Evolutionary conservation across 352 stramenopile species (phyloP).

Genomic region (Phytophthora sp.): DNA sequence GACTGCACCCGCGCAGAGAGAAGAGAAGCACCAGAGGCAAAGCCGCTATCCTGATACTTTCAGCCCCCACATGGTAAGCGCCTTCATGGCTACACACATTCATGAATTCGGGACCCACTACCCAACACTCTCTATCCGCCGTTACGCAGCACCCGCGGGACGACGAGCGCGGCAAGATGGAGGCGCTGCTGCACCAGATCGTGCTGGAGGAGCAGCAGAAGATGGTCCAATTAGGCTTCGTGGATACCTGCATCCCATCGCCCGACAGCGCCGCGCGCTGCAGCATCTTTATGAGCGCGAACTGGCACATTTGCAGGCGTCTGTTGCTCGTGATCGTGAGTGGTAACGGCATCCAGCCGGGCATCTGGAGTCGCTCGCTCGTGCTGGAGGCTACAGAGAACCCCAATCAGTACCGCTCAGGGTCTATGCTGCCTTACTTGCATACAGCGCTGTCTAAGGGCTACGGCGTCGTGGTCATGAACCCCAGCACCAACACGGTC

Average conservation of each 20-base stretch:
- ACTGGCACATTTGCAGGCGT: constrained; percentile 82
- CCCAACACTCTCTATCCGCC: not conserved
- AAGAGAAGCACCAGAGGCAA: constrained; percentile 21
- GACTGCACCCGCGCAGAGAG: no score
- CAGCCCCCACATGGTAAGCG: constrained; percentile 27
- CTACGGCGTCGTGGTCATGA: constrained; percentile 83
- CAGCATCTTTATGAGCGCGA: constrained; percentile 84
- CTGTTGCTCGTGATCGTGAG: constrained; percentile 81
- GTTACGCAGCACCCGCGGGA: constrained; percentile 35
- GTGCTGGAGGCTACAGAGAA: constrained; percentile 75
- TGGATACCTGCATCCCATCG: constrained; percentile 83
- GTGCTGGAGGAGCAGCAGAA: constrained; percentile 87
- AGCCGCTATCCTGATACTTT: constrained; percentile 33
- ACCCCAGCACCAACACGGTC: constrained; percentile 82
- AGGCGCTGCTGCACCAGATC: constrained; percentile 83
- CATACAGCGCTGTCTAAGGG: constrained; percentile 80
- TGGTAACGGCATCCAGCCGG: constrained; percentile 85
- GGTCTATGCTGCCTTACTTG: constrained; percentile 85
- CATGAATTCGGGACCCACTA: not conserved
- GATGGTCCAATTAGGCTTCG: constrained; percentile 85
- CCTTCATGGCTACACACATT: constrained; percentile 19
- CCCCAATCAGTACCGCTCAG: constrained; percentile 81
- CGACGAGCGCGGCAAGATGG: constrained; percentile 70
- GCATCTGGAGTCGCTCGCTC: constrained; percentile 86
- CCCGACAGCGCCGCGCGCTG: constrained; percentile 67